A percentile compares a stretch with the other conserved stretches of the same genome.
phyloP scores from a whole-genome alignment of 2,329 filamentous ascomycete genomes.

The Colletotrichum sp. region DNA sequence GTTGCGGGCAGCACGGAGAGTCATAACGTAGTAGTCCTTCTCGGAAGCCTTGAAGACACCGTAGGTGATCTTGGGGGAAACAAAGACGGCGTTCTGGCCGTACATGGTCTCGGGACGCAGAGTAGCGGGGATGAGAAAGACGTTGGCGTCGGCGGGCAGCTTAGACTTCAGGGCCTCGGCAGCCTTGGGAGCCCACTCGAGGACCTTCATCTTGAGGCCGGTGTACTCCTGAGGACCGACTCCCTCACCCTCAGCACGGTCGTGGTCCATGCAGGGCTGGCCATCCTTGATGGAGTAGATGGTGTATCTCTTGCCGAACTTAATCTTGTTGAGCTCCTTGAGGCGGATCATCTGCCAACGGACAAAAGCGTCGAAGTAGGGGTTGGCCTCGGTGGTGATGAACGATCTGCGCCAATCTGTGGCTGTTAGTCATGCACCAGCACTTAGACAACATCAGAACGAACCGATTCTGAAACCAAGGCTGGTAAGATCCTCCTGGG shows the following conservation, averaged over 20 bases:
- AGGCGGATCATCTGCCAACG: constrained; percentile 97
- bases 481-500: constrained; percentile 23
- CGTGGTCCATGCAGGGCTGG: constrained; percentile 54
- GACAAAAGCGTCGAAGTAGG: constrained; percentile 90
- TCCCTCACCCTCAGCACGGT: constrained; percentile 50
- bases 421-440: constrained; percentile 41
- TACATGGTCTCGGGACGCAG: constrained; percentile 98
- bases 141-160: constrained; percentile 77
- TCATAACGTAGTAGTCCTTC: constrained; percentile 84
- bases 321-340: constrained; percentile 88
- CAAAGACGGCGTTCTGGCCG: constrained; percentile 94
- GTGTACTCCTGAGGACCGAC: constrained; percentile 64
- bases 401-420: constrained; percentile 23
- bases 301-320: constrained; percentile 91
- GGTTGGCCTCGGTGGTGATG: constrained; percentile 95
- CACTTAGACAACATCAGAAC: not conserved
- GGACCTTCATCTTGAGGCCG: constrained; percentile 86
- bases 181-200: constrained; percentile 85
- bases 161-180: constrained; percentile 76
- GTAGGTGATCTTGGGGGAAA: constrained; percentile 88
- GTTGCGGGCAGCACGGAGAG: constrained; percentile 86
- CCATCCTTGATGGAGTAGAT: constrained; percentile 80
- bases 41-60: constrained; percentile 82
- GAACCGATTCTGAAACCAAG: constrained; percentile 19
- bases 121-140: constrained; percentile 92